Base-by-base conservation (phyloP, 345 rosid genomes). In the Eutrema heterophyllum region DNA sequence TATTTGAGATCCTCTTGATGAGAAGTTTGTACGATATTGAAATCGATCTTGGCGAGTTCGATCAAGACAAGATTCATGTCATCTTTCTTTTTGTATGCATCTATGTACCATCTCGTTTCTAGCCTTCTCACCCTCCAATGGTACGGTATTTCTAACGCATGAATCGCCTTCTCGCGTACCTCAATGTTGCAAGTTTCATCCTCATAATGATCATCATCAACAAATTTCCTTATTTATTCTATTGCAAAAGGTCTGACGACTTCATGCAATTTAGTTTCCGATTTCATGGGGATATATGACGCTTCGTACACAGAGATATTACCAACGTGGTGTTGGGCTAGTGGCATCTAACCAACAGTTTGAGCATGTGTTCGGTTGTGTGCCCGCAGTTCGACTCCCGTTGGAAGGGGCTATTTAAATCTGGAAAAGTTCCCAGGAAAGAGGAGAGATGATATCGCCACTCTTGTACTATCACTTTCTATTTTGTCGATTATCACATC, bases 241-340 rank as follows among this genome's bases (percentile, higher is more conserved):
- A 7, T 59, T 7, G 80, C 53, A 68, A 82, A 86, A n/a, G 68
- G 71, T 12, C 78, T 75, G 10, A 81, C 82, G 40, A 64, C 24
- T 67, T 81, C 77, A 7, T 55, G 75, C 14, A 86, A 50, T 32
- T 72, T 62, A 4, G 48, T 68, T 21, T 84, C 88, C 38, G 70
- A 71, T 15, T 48, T 71, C 0, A 69, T 40, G 2, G 77, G 45
- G 1, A 83, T 68, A 35, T 78, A 74, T 0, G 86, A 60, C 0
- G 84, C 84, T 50, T 83, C 86, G 4, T 83, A 84, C 21, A 86
- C 72, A 36, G 75, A 68, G 2, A 79, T n/a, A n/a, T n/a, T n/a
- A n/a, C n/a, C n/a, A n/a, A n/a, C n/a, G n/a, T n/a, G n/a, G n/a
- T n/a, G n/a, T n/a, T n/a, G n/a, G n/a, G n/a, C n/a, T n/a, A n/a